Conservation (phyloP, 2,329 filamentous ascomycete species). For the Penicillium frequentans region DNA sequence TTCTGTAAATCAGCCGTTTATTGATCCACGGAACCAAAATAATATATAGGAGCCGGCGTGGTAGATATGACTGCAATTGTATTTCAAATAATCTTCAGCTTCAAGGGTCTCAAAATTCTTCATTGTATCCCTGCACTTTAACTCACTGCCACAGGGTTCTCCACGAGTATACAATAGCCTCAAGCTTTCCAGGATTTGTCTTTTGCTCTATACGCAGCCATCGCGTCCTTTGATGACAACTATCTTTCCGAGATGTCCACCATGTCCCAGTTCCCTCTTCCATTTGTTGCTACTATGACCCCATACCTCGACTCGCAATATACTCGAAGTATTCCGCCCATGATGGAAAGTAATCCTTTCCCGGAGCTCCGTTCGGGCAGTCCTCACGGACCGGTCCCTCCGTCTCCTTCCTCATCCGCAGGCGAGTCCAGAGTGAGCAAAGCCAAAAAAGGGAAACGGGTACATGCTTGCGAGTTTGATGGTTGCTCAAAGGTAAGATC, state of each 20-base stretch:
- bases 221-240: not conserved
- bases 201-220: not conserved
- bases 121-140: not conserved
- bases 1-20: slow-evolving; percentile 7
- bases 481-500: slow-evolving; percentile 47
- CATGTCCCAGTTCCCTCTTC: slow-evolving; percentile 1
- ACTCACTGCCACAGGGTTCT: not conserved
- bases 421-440: slow-evolving; percentile 46
- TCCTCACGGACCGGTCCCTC: not conserved
- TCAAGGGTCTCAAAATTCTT: not conserved
- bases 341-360: not conserved
- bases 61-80: not conserved
- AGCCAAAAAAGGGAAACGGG: slow-evolving; percentile 53
- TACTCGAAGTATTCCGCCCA: not conserved
- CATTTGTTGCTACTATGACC: not conserved
- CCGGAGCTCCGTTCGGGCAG: not conserved
- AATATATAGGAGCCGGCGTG: slow-evolving; percentile 7
- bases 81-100: not conserved
- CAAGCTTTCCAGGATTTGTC: not conserved
- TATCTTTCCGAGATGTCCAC: not conserved
- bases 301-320: not conserved
- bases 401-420: slow-evolving; percentile 3
- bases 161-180: not conserved
- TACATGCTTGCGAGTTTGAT: slow-evolving; percentile 48
- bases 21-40: slow-evolving; percentile 1